A percentile compares a stretch with the other conserved stretches of the same genome.
phyloP scores from a whole-genome alignment of 1,284 basidiomycete species.

The Vanrija sp. region DNA sequence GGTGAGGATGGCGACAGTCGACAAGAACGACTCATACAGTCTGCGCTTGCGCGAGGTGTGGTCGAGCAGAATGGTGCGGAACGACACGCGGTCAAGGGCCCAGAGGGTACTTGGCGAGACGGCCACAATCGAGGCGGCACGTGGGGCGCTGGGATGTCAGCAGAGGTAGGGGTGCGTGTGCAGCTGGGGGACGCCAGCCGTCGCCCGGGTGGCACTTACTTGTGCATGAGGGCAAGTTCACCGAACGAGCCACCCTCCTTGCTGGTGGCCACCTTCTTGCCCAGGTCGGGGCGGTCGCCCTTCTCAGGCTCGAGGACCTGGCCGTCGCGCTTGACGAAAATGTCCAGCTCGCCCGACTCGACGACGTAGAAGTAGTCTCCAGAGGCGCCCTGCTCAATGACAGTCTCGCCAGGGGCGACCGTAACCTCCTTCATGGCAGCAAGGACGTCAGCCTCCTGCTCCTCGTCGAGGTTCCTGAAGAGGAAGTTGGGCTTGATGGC shows the following conservation, averaged over 20 bases:
- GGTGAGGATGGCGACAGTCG: conserved; percentile 82
- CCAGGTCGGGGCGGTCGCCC: conserved; percentile 55
- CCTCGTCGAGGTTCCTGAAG: conserved; percentile 93
- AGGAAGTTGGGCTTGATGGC: conserved; percentile 88
- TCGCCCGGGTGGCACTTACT: conserved; percentile 49
- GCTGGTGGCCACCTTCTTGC: conserved; percentile 80
- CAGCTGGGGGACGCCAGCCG: too few species aligned
- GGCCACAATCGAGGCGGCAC: conserved; percentile 88
- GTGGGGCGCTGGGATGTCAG: conserved; percentile 59
- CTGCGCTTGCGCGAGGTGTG: conserved; percentile 77
- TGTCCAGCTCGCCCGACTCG: conserved; percentile 81
- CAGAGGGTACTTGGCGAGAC: conserved; percentile 81
- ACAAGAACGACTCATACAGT: conserved; percentile 93
- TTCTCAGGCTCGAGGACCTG: conserved; percentile 53
- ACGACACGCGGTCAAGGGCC: conserved; percentile 94
- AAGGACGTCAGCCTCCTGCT: conserved; percentile 87
- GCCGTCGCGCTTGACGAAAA: conserved; percentile 65
- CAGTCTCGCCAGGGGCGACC: conserved; percentile 68
- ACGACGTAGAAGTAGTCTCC: conserved; percentile 98
- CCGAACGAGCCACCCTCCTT: conserved; percentile 85
- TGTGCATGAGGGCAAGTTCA: conserved; percentile 97
- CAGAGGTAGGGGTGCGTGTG: too few species aligned
- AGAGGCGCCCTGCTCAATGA: conserved; percentile 94
- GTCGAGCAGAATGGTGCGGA: conserved; percentile 94
- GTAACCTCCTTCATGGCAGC: conserved; percentile 91